These are phyloP conservation scores for Tuber umbilicatum DNA, from an alignment of 495 filamentous ascomycete genomes.

Conservation along the genomic window DNA sequence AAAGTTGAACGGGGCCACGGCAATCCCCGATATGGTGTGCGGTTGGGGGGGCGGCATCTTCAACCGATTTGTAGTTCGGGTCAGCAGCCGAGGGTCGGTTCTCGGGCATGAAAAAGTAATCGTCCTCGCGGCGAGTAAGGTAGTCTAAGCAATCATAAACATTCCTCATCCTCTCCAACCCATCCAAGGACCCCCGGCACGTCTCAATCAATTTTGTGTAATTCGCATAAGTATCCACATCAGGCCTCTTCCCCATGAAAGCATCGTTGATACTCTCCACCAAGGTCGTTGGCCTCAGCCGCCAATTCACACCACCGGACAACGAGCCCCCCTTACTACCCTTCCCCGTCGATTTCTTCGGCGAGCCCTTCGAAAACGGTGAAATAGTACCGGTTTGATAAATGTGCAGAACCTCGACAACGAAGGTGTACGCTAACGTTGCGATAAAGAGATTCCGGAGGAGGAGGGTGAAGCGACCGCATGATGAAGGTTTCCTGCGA, in stretches of 20 bases:
- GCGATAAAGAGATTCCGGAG: conserved; percentile 45
- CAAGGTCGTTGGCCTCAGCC: conserved; percentile 48
- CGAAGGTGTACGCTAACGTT: conserved; percentile 37
- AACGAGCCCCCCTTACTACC: conserved; percentile 37
- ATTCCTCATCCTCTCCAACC: conserved; percentile 52
- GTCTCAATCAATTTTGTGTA: conserved; percentile 48
- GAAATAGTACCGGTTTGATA: conserved; percentile 42
- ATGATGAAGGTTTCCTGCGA: conserved; percentile 33
- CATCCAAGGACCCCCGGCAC: conserved; percentile 48
- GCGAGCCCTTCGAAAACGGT: conserved; percentile 30
- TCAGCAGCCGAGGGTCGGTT: conserved; percentile 42
- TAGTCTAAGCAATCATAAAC: conserved; percentile 52
- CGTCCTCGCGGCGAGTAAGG: conserved; percentile 46
- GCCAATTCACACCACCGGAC: conserved; percentile 47
- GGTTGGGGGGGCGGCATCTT: conserved; percentile 33
- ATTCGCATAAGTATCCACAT: conserved; percentile 51
- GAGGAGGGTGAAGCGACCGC: conserved; percentile 42
- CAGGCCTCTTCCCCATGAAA: conserved; percentile 49
- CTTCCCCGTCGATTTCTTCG: conserved; percentile 15
- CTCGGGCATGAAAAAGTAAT: conserved; percentile 49
- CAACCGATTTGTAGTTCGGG: conserved; percentile 36
- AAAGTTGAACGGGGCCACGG: conserved; percentile 52
- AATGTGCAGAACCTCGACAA: conserved; percentile 41
- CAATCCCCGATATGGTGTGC: conserved; percentile 46
- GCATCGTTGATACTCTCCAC: conserved; percentile 48